Evolutionary conservation across 1,284 basidiomycete genomes (phyloP).

Genomic region (Leccinum griseonigrum): DNA sequence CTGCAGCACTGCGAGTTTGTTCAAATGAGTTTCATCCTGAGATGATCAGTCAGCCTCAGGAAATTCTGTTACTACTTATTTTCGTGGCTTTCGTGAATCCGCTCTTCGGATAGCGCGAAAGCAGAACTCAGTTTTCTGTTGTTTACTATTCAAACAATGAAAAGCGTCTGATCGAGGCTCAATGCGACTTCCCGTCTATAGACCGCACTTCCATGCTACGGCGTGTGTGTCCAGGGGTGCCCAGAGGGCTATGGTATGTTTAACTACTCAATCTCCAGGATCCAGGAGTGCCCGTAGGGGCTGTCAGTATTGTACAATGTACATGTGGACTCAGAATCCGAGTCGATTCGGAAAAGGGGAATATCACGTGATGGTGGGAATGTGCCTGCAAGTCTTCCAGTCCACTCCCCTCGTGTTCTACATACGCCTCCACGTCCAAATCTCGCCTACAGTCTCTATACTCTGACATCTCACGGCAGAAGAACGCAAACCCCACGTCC

Average conservation of each 20-base stretch:
- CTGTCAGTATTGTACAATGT: no score
- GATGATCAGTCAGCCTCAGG: background rate
- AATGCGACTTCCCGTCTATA: background rate
- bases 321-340: no score
- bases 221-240: background rate
- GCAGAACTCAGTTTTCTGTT: background rate
- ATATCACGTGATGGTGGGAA: no score
- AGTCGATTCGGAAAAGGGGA: no score
- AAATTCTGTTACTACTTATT: background rate
- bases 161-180: background rate
- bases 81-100: background rate
- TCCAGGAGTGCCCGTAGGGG: no score
- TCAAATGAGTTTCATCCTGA: background rate
- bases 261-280: no score
- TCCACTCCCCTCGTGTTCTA: conserved; percentile 38
- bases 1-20: background rate
- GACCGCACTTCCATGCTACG: background rate
- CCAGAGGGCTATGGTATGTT: no score
- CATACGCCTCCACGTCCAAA: conserved; percentile 51
- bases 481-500: conserved; percentile 79
- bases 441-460: conserved; percentile 82
- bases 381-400: conserved; percentile 12
- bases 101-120: background rate
- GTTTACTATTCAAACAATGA: background rate
- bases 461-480: conserved; percentile 84